Conservation (phyloP, 768 basidiomycete genomes). For the Boletus patriciae region DNA sequence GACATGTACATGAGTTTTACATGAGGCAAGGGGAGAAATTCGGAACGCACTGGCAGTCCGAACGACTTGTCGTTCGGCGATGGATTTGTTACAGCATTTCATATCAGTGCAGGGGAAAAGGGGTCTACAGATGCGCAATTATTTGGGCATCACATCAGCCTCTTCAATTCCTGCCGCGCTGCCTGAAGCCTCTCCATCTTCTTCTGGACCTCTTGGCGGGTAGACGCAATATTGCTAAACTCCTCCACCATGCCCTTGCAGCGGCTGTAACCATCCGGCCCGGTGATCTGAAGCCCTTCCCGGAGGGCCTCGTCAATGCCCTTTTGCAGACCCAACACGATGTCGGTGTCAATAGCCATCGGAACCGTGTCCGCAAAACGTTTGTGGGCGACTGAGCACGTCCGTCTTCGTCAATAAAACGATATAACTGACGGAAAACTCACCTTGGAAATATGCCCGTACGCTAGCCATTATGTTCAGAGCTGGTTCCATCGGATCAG, state of each 20-base stretch:
- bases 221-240: conserved; percentile 41
- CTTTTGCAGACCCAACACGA: conserved; percentile 44
- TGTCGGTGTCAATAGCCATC: conserved; percentile 36
- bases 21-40: no score
- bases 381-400: conserved; percentile 41
- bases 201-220: conserved; percentile 49
- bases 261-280: conserved; percentile 42
- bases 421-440: background rate
- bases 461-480: conserved; percentile 66
- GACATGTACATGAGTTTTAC: no score
- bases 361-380: conserved; percentile 42
- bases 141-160: conserved; percentile 3
- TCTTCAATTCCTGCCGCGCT: conserved; percentile 40
- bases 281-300: conserved; percentile 49
- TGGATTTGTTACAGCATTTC: no score
- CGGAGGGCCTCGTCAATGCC: conserved; percentile 46
- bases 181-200: conserved; percentile 48
- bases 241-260: conserved; percentile 54
- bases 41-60: no score
- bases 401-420: background rate
- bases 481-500: conserved; percentile 54
- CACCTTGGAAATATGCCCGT: conserved; percentile 70
- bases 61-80: no score
- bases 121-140: no score
- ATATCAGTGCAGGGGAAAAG: no score